These are phyloP conservation scores for Thraustotheca clavata DNA, from an alignment of 352 stramenopile species.

Conservation along the genomic window DNA sequence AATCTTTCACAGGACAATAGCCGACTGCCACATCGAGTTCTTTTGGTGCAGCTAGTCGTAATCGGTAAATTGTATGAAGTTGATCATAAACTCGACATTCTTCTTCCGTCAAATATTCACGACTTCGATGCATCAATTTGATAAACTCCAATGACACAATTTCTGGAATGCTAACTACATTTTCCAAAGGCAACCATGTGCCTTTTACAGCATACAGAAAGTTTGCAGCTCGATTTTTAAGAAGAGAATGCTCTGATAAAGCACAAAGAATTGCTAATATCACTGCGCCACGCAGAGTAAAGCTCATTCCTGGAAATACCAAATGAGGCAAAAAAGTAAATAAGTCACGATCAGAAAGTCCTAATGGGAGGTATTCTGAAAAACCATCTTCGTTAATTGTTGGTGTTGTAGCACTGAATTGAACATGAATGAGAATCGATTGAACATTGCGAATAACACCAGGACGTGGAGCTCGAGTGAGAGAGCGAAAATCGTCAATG, in stretches of 20 bases:
- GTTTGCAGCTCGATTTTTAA: not conserved
- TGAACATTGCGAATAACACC: not conserved
- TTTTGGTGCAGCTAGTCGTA: slow-evolving; percentile 10
- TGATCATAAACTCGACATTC: not conserved
- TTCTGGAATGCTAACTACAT: slow-evolving; percentile 5
- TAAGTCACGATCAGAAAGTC: not conserved
- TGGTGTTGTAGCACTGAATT: not conserved
- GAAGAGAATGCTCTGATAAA: not conserved
- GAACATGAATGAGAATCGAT: not conserved
- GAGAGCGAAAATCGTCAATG: slow-evolving; percentile 1
- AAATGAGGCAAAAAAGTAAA: slow-evolving; percentile 17
- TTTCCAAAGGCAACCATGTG: slow-evolving; percentile 7
- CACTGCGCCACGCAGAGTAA: not conserved
- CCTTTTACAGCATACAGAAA: slow-evolving; percentile 1
- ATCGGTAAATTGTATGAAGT: not conserved
- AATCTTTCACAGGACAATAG: not conserved
- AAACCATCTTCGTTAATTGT: not conserved
- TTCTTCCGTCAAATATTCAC: not conserved
- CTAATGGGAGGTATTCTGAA: not conserved
- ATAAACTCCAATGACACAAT: slow-evolving; percentile 12
- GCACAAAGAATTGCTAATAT: slow-evolving; percentile 5
- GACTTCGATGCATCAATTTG: slow-evolving; percentile 6
- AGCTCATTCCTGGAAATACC: not conserved
- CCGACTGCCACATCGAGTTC: not conserved
- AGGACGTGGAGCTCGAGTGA: not conserved